phyloP scores from a whole-genome alignment of 73 alveolate genomes.

The Stentor coeruleus region DNA sequence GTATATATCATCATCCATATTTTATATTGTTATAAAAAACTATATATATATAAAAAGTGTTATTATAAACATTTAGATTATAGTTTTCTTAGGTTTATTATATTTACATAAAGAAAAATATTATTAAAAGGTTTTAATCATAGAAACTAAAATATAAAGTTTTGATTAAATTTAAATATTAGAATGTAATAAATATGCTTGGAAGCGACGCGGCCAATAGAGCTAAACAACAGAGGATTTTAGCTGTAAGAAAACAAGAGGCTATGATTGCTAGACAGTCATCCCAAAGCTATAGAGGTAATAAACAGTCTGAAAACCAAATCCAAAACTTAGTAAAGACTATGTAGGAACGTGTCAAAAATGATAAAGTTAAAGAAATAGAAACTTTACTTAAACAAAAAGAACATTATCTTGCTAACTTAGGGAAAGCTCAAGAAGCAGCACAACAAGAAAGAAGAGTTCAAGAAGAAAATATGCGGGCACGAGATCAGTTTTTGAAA shows the following conservation, averaged over 20 bases:
- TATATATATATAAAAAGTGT: no score
- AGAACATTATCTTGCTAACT: constrained; percentile 17
- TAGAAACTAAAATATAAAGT: no score
- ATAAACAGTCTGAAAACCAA: background rate
- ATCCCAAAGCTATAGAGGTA: background rate
- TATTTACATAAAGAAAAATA: no score
- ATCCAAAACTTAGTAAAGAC: background rate
- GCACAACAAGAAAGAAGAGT: constrained; percentile 33
- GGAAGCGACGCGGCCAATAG: no score
- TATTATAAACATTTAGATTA: no score
- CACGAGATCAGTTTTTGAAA: constrained; percentile 24
- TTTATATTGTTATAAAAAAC: no score
- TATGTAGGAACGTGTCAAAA: background rate
- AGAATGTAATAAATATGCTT: no score
- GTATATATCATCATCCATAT: no score
- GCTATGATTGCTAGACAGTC: background rate
- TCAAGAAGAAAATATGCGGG: constrained; percentile 27
- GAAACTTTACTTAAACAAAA: constrained; percentile 23
- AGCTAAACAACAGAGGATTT: background rate
- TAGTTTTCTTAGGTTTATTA: no score
- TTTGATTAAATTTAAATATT: no score
- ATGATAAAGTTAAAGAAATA: constrained; percentile 25
- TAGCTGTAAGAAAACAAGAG: background rate
- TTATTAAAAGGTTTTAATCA: no score
- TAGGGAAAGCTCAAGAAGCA: constrained; percentile 42